Percentiles rank a stretch among this genome's conserved stretches.
Evolutionary conservation across 345 rosid species (phyloP).

Genomic region (Arabis alpina): DNA sequence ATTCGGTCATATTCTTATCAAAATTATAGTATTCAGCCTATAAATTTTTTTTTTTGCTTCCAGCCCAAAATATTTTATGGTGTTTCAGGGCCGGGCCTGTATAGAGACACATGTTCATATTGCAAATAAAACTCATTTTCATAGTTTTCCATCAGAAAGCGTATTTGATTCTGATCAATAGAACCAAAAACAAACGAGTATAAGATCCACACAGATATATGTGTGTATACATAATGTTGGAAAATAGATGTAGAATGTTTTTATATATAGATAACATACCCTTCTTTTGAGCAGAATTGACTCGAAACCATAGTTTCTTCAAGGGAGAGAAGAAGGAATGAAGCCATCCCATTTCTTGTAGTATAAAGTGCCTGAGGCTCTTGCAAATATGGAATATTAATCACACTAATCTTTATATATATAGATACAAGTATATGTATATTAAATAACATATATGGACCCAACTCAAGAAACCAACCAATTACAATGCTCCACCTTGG

Average conservation of each 20-base stretch:
- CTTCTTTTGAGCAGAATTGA: slow-evolving; percentile 71
- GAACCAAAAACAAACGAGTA: slow-evolving; percentile 2
- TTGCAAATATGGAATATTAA: slow-evolving; percentile 41
- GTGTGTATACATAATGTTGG: slow-evolving; percentile 7
- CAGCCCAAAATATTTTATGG: too few species aligned
- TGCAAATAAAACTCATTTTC: slow-evolving; percentile 21
- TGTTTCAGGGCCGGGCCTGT: too few species aligned
- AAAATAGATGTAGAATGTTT: slow-evolving; percentile 4
- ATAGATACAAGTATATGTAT: slow-evolving; percentile 23
- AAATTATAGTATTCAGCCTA: too few species aligned
- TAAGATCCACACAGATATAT: slow-evolving; percentile 2
- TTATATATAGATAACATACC: slow-evolving; percentile 46
- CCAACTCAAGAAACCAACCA: slow-evolving; percentile 30
- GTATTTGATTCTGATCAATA: background rate
- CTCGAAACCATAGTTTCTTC: slow-evolving; percentile 91
- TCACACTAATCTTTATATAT: slow-evolving; percentile 27
- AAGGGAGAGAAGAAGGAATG: slow-evolving; percentile 86
- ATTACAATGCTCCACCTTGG: slow-evolving; percentile 32
- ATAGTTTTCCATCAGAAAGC: background rate
- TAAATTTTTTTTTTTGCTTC: too few species aligned
- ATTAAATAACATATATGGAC: slow-evolving; percentile 21
- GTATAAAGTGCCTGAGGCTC: slow-evolving; percentile 47
- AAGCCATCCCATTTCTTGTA: slow-evolving; percentile 75
- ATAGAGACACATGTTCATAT: background rate
- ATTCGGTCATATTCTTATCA: too few species aligned